Conservation (phyloP, 331 rosid species). For the Quercus tomentella region DNA sequence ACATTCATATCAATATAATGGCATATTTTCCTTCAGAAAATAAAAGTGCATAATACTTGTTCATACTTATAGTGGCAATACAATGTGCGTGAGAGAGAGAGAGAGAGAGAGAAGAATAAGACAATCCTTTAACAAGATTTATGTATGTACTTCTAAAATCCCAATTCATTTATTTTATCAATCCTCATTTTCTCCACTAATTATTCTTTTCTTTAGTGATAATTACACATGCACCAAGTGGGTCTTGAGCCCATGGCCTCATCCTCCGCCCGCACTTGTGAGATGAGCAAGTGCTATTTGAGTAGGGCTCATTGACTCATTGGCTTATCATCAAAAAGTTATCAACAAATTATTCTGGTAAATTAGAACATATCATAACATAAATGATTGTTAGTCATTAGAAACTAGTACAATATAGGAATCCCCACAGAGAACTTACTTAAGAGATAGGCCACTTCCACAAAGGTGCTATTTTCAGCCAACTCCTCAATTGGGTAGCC, state of each 20-base stretch:
- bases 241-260: no score
- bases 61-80: background rate
- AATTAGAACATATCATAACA: background rate
- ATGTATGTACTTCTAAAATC: background rate
- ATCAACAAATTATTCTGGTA: background rate
- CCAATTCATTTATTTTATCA: background rate
- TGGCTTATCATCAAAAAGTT: background rate
- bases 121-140: background rate
- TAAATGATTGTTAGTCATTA: background rate
- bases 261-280: no score
- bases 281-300: no score
- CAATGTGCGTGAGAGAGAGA: no score
- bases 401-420: background rate
- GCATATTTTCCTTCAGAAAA: background rate
- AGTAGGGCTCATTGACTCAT: no score
- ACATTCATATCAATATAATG: background rate
- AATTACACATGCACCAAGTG: no score
- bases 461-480: conserved; percentile 78
- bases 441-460: conserved; percentile 85
- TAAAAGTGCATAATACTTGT: background rate
- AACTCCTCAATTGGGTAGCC: conserved; percentile 95
- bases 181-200: background rate
- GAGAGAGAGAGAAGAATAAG: background rate
- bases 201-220: background rate
- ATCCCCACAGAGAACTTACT: conserved; percentile 32